Evolutionary conservation across 1,139 yeast genomes (phyloP).

Genomic region (Pichia sp.): DNA sequence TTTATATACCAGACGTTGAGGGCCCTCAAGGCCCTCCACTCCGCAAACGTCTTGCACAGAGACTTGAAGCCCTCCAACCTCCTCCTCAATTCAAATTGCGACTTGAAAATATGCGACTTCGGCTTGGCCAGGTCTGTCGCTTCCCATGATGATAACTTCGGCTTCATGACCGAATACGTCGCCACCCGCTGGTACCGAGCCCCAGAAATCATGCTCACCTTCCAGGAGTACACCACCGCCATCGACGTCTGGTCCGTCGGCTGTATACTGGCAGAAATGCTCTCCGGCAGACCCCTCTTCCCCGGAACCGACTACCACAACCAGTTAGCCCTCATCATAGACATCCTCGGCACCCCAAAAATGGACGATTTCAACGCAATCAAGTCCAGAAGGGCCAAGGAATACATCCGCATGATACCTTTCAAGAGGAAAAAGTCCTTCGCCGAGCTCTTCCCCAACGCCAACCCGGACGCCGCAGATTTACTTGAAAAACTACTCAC

Average conservation of each 20-base stretch:
- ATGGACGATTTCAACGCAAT: slow-evolving; percentile 53
- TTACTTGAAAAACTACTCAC: slow-evolving; percentile 54
- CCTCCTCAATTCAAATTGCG: slow-evolving; percentile 86
- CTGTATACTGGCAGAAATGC: slow-evolving; percentile 66
- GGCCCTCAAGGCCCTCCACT: slow-evolving; percentile 60
- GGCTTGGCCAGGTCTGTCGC: slow-evolving; percentile 48
- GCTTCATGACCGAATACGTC: slow-evolving; percentile 66
- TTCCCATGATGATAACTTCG: slow-evolving; percentile 35
- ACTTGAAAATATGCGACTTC: slow-evolving; percentile 65
- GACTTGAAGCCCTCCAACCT: slow-evolving; percentile 90
- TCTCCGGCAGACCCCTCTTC: slow-evolving; percentile 61
- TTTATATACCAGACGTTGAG: slow-evolving; percentile 61
- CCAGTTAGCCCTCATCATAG: slow-evolving; percentile 59
- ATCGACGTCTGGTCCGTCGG: slow-evolving; percentile 81
- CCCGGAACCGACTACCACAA: slow-evolving; percentile 76
- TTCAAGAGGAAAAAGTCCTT: slow-evolving; percentile 44
- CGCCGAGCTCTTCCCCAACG: slow-evolving; percentile 38
- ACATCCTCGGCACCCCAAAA: slow-evolving; percentile 61
- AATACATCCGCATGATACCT: slow-evolving; percentile 59
- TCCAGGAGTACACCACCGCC: slow-evolving; percentile 64
- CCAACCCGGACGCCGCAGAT: slow-evolving; percentile 60
- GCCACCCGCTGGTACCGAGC: slow-evolving; percentile 82
- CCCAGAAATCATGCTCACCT: slow-evolving; percentile 71
- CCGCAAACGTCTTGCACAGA: slow-evolving; percentile 75
- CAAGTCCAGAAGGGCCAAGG: slow-evolving; percentile 57